Evolutionary conservation across 768 basidiomycete genomes (phyloP).

Genomic region (Kondoa subrosea): DNA sequence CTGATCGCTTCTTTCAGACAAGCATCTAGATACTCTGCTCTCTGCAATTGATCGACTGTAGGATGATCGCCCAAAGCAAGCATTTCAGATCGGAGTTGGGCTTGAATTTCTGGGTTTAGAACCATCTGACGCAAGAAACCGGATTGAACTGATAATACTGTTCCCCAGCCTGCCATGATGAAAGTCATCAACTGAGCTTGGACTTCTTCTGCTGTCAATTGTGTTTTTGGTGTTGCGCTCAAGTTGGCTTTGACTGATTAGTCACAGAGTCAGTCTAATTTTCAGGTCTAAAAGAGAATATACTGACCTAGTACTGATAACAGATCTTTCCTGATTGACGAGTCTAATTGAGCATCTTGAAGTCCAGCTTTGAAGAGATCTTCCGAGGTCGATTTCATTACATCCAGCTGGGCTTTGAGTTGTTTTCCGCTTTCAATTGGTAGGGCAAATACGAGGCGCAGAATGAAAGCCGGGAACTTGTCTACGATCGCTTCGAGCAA

Average conservation of each 20-base stretch:
- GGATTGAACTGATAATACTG: not conserved
- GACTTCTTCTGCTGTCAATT: conserved; percentile 5
- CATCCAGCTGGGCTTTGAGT: conserved; percentile 1
- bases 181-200: conserved; percentile 11
- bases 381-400: not conserved
- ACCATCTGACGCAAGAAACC: not conserved
- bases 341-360: not conserved
- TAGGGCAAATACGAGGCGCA: conserved; percentile 4
- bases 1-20: not conserved
- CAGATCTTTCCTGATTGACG: conserved; percentile 4
- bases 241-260: conserved; percentile 8
- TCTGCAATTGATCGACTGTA: conserved; percentile 1
- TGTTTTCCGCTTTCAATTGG: not conserved
- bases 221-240: not conserved
- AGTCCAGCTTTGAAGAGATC: conserved; percentile 3
- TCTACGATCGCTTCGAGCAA: conserved; percentile 7
- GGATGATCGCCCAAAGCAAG: not conserved
- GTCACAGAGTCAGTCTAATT: not conserved
- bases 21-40: not conserved
- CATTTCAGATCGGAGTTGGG: conserved; percentile 4
- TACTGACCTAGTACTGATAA: conserved; percentile 2
- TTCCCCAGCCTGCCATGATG: conserved; percentile 2
- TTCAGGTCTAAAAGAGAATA: not conserved
- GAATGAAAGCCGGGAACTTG: not conserved
- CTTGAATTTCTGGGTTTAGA: conserved; percentile 2